Evolutionary conservation across 768 basidiomycete species (phyloP).

Genomic region (Trametes cinnabarina): DNA sequence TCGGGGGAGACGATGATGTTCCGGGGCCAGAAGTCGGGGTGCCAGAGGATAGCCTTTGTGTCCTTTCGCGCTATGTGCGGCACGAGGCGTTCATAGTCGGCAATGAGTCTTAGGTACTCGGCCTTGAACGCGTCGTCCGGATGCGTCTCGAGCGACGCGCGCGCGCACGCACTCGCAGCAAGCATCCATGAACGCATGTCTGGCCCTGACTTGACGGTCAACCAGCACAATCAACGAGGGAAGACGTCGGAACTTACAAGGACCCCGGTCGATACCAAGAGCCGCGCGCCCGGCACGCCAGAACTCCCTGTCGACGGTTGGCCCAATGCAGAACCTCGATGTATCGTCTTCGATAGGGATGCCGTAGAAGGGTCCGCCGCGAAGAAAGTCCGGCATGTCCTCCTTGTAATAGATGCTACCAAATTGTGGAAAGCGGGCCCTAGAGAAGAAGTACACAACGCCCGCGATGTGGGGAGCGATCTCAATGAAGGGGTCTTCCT

Average conservation of each 20-base stretch:
- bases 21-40: conserved; percentile 19
- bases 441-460: background rate
- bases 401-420: conserved; percentile 23
- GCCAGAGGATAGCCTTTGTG: conserved; percentile 18
- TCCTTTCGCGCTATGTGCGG: background rate
- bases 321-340: conserved; percentile 18
- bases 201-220: background rate
- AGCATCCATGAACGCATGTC: conserved; percentile 7
- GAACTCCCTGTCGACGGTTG: conserved; percentile 17
- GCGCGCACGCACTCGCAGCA: background rate
- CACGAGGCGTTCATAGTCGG: background rate
- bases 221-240: background rate
- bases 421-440: conserved; percentile 16
- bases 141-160: background rate
- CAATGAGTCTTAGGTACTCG: background rate
- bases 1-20: conserved; percentile 18
- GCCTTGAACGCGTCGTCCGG: background rate
- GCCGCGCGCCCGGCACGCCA: conserved; percentile 11
- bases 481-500: background rate
- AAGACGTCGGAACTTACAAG: conserved; percentile 1
- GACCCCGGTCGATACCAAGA: conserved; percentile 15
- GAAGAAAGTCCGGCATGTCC: conserved; percentile 10
- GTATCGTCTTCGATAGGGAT: background rate
- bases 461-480: background rate
- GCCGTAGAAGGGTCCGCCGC: conserved; percentile 11